Base-by-base conservation (phyloP, 306 rosid species). In the Boehmeria nivea region DNA sequence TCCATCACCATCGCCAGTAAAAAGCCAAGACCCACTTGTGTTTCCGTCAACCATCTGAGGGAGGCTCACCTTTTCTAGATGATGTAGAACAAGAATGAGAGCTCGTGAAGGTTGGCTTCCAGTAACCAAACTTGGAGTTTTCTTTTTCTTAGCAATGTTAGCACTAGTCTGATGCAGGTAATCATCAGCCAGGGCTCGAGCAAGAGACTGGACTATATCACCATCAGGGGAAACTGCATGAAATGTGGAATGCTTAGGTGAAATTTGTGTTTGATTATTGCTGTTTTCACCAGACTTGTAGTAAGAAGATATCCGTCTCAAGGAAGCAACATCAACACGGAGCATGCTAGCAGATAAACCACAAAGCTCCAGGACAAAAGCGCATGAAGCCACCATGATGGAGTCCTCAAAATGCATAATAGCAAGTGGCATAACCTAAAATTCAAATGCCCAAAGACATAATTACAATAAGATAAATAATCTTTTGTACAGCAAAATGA, bases 131-230 rank as follows among this genome's bases (percentile, higher is more conserved):
- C 31, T 69, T 18, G 75, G 46, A 63, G 72, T 40, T 67, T 72
- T 79, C 50, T 68, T 68, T 51, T 68, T 66, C 48, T 72, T 76
- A 31, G 64, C 54, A 60, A 18, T 63, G 59, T 49, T 76, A 34
- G 68, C 42, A 69, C 70, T 70, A 63, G 5, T 31, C 65, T 74
- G 80, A 75, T 64, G 98, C 69, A 78, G 59, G 75, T 84, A 82
- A 46, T 90, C 88, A 68, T 90, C 91, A 13, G 98, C 94, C 48
- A 90, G 66, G 69, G 94, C 91, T 67, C 81, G 84, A 66, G 98
- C 95, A 22, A 86, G 94, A 70, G 94, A 72, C 51, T 80, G 88
- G 22, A 73, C 65, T 54, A 76, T 60, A 71, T 86, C 94, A 61
- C 79, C 77, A 72, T 78, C 95, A 58, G 28, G 80, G 60, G 94